Evolutionary conservation across 371 early-diverging fungal species (phyloP).

Genomic region (Dichotomocladium elegans): DNA sequence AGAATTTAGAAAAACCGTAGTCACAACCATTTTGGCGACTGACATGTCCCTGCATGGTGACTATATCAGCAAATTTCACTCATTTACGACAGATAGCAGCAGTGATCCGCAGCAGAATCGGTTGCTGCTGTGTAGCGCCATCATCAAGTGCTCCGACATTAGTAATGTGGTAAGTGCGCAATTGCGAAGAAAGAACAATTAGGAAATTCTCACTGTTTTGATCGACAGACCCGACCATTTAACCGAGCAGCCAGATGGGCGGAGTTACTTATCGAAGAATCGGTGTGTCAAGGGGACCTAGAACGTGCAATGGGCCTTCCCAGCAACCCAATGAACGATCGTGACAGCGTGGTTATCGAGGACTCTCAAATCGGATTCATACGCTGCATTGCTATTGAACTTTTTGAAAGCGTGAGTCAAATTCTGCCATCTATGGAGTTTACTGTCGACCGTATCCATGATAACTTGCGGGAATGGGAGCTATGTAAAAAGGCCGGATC

Average conservation of each 20-base stretch:
- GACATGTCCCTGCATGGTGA: slow-evolving; percentile 80
- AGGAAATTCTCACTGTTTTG: no score
- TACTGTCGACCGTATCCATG: slow-evolving; percentile 36
- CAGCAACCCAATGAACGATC: slow-evolving; percentile 48
- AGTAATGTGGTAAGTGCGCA: slow-evolving; percentile 56
- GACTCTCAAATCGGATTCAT: slow-evolving; percentile 68
- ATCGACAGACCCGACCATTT: slow-evolving; percentile 45
- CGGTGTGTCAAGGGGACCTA: slow-evolving; percentile 53
- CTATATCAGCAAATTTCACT: slow-evolving; percentile 29
- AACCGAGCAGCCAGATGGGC: slow-evolving; percentile 49
- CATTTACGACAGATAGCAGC: slow-evolving; percentile 8
- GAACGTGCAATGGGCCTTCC: slow-evolving; percentile 55
- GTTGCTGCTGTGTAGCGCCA: slow-evolving; percentile 54
- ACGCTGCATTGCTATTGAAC: slow-evolving; percentile 58
- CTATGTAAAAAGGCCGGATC: no score
- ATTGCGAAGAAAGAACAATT: background rate
- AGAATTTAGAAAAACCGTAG: slow-evolving; percentile 65
- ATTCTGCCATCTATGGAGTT: slow-evolving; percentile 28
- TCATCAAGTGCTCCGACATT: slow-evolving; percentile 82
- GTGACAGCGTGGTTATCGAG: slow-evolving; percentile 41
- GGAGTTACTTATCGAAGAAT: slow-evolving; percentile 54
- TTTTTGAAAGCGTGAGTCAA: slow-evolving; percentile 51
- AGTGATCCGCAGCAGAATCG: slow-evolving; percentile 50
- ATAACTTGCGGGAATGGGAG: slow-evolving; percentile 38
- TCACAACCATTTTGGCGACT: slow-evolving; percentile 72